Base-by-base conservation (phyloP, 495 filamentous ascomycete species). In the Hypoxylon crocopeplum region DNA sequence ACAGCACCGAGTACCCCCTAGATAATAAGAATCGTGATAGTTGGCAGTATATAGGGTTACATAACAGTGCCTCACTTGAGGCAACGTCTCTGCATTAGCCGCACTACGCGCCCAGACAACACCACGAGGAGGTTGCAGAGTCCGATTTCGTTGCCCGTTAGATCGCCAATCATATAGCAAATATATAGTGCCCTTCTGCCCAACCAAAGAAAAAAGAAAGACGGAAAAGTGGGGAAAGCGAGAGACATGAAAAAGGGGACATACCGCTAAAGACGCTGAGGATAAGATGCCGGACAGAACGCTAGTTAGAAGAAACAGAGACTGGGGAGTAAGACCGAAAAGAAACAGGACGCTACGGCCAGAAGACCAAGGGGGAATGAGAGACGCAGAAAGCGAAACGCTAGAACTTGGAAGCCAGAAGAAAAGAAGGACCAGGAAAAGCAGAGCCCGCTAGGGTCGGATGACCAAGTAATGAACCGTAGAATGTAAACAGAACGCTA, bases 41-140 rank as follows among this genome's bases (percentile, higher is more conserved):
- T 10, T 29, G 10, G 25, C 5, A 5, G 25, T 10, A 29, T 29
- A 10, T 29, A 10, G 10, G 13, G 13, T 6, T 34, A 34, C 13
- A n/a, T 34, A 16, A 10, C 13, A 33, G n/a, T n/a, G 48, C 29
- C 40, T 20, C 39, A 27, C 50, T 54, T 46, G 55, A 39, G 47
- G 32, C 30, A 19, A 51, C 39, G 55, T 59, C 48, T 50, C 46
- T 59, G 46, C 55, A 51, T 59, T 15, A 33, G 55, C 55, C 40
- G 46, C 48, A 37, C 8, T 29, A 49, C 30, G 46, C 48, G 46
- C 46, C 55, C 55, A 50, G 55, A 47, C 29, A 30, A 45, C 37
- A 50, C 55, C 55, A 38, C 55, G 55, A n/a, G 46, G 55, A 59
- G 55, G 55, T 50, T 16, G 55, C 55, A 59, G 55, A 50, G 55